Evolutionary conservation across 345 rosid species (phyloP), one percentile per base, ranked within the genome.

Genomic region (Hypericum perforatum): DNA sequence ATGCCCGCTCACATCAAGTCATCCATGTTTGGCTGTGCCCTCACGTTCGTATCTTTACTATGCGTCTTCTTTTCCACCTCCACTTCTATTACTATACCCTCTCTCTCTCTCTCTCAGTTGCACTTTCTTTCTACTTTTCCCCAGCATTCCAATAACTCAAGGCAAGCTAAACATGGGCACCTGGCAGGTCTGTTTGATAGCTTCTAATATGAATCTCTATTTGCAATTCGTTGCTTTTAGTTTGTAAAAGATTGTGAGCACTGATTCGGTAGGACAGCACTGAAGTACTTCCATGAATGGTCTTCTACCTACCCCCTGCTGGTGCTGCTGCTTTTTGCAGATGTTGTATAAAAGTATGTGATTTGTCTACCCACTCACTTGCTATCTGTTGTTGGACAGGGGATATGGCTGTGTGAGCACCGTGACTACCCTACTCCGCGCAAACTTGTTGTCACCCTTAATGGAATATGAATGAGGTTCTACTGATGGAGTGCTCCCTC

Each of bases 1-100:
- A 87, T 87, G 98, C 96, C 98, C 7, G 98, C 96, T 12, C 98
- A 91, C 67, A 78, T 91, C 57, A 84, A 91, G 65, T 91, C 98
- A 53, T 87, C 96, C 29, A 81, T 91, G 92, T 85, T 87, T 72
- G 96, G 98, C 56, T 84, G 95, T 49, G 37, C 74, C 12, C 89
- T 91, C 50, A 82, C 84, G 96, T 87, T 70, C 22, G 95, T 45
- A 52, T 57, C 36, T 49, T 46, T 70, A 58, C 3, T 53, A 11
- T 46, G 1, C 14, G 32, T 29, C 22, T 8, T 46, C 11, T 43
- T 36, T 9, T 10, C 52, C n/a, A 15, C 32, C 47, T n/a, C 9
- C 9, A 8, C 40, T 10, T 15, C 12, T 44, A 15, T 47, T 58
- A 44, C 39, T 55, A 16, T 43, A 8, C 45, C 32, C 32, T 22